Evolutionary conservation across 345 rosid genomes (phyloP), one percentile per base, ranked within the genome.

Genomic region (Theobroma cacao): DNA sequence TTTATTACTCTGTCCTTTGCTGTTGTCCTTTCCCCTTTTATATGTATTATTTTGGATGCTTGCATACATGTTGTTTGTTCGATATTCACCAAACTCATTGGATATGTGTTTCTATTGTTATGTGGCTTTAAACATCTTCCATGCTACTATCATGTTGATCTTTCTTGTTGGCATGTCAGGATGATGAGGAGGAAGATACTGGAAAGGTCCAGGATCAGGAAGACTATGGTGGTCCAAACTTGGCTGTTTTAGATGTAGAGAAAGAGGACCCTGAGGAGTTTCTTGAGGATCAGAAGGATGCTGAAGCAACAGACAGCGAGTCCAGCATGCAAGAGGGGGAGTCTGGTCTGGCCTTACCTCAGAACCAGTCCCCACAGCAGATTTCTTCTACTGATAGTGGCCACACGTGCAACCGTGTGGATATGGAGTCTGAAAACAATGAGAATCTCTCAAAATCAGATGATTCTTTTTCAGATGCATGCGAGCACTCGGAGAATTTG

Each of bases 401-500:
- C 24, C 4, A 34, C 40, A 0, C 15, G 4, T 65, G 38, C 52
- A 53, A 52, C 20, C 38, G 30, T 47, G 60, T 74, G 24, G 83
- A 85, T 75, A 50, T 78, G 50, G 89, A 78, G 76, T 83, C 79
- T 75, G 84, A 78, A 78, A 81, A 78, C 79, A 80, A 85, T 72
- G 75, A 67, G 77, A 72, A 72, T 77, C 72, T 75, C 62, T 79
- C 88, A 66, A 83, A 89, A 61, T 80, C 87, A 65, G 90, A 81
- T 79, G 80, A 66, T 76, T 77, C 80, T 84, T 85, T 90, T 47
- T 84, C 85, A 34, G 79, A 78, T 82, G 76, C 67, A 50, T 64
- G 85, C n/a, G 81, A 77, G 31, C 75, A 55, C 81, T 84, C 80
- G 0, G 84, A 78, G 63, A 78, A 84, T 80, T 78, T 80, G 80